Base-by-base conservation (phyloP, 371 early-diverging fungal genomes). In the Mucor irregularis region DNA sequence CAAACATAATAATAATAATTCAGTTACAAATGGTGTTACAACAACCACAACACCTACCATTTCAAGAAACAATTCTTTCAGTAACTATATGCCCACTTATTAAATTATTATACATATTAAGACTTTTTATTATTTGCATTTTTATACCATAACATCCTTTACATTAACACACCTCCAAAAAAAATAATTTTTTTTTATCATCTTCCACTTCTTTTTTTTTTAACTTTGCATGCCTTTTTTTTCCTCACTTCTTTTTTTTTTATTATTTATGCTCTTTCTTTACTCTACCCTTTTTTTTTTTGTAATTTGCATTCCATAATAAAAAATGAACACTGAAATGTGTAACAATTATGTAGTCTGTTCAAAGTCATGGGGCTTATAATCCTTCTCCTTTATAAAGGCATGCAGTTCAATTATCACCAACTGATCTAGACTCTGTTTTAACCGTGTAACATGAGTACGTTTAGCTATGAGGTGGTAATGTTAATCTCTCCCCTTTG, bases 31-130 rank as follows among this genome's bases (percentile, higher is more conserved):
- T 34, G n/a, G n/a, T 51, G 34, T 42, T 49, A 10, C 48, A 22
- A 13, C 49, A 14, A 13, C 49, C 35, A 35, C 49, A 22, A 16
- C 21, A 24, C 14, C 39, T 34, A 38, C 29, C 25, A 42, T 16
- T 14, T 33, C 25, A 21, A 30, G 29, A 30, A 40, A 37, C 25
- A 53, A 26, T 16, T 49, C 55, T 4, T 58, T 59, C 39, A 61
- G 52, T 45, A 61, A 49, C 31, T 66, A 50, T 53, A 61, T 66
- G 51, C 56, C 61, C 56, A 45, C 51, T 21, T 64, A 55, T 43
- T 64, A 58, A 53, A n/a, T 34, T 34, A 44, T 53, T 29, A 30
- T 22, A 10, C 37, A 17, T 35, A 35, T 21, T 39, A 39, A 21
- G 17, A n/a, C 21, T 39, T 39, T 35, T 35, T 39, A 21, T 39